Conservation (phyloP, 176 grass and related monocot genomes). For the Oryza australiensis region DNA sequence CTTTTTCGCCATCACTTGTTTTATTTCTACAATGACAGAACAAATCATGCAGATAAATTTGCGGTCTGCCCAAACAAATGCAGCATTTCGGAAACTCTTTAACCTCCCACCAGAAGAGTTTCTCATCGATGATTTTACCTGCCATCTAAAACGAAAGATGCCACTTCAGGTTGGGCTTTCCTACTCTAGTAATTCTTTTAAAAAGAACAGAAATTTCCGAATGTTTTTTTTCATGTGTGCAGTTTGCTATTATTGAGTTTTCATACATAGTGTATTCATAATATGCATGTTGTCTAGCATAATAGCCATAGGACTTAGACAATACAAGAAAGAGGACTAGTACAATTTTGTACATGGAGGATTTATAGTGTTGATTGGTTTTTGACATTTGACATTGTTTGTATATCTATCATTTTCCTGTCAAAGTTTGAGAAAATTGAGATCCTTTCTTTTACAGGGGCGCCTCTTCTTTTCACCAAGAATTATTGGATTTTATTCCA, state of each 20-base stretch:
- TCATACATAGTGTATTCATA: not conserved
- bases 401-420: constrained; percentile 25
- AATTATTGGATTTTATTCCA: constrained; percentile 95
- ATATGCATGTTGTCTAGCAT: not conserved
- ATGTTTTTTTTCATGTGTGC: constrained; percentile 12
- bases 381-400: not conserved
- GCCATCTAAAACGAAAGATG: constrained; percentile 96
- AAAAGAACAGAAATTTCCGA: not conserved
- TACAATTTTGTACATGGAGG: not conserved
- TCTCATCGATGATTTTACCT: constrained; percentile 98
- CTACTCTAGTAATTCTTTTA: not conserved
- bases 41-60: constrained; percentile 68
- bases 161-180: constrained; percentile 62
- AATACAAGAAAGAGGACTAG: not conserved
- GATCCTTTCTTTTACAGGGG: constrained; percentile 50
- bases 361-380: constrained; percentile 8
- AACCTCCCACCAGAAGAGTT: constrained; percentile 90
- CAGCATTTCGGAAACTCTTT: constrained; percentile 87
- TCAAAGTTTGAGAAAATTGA: not conserved
- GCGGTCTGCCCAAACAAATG: constrained; percentile 90
- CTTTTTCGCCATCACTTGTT: not conserved
- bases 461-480: constrained; percentile 94
- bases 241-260: constrained; percentile 1
- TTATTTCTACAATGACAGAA: not conserved
- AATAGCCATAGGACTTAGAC: not conserved